Percentiles rank a stretch among this genome's conserved stretches.
Conservation (phyloP, 2,329 filamentous ascomycete species). For the Botrytis paeoniae region DNA sequence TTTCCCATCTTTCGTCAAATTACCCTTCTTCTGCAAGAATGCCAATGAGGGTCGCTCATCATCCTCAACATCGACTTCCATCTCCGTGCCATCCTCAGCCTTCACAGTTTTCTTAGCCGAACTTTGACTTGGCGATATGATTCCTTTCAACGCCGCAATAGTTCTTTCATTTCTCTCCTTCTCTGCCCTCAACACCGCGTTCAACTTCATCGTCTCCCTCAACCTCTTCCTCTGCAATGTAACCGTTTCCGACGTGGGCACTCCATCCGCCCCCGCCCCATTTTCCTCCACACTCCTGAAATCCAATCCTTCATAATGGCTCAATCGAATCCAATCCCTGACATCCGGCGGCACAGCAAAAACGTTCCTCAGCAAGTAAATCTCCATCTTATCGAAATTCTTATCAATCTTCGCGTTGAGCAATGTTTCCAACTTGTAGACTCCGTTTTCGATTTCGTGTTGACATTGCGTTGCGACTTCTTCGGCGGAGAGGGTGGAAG, state of each 20-base stretch:
- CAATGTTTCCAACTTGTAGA: conserved; percentile 79
- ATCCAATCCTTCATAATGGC: conserved; percentile 67
- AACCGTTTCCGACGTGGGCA: conserved; percentile 55
- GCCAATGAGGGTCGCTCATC: conserved; percentile 40
- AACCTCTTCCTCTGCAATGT: conserved; percentile 69
- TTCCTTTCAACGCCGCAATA: conserved; percentile 59
- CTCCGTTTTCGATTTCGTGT: conserved; percentile 82
- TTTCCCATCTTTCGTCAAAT: conserved; percentile 50
- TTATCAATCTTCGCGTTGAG: conserved; percentile 78
- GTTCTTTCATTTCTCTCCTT: conserved; percentile 68
- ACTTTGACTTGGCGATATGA: conserved; percentile 44
- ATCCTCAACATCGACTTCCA: not conserved
- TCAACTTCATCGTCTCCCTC: conserved; percentile 74
- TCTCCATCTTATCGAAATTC: conserved; percentile 82
- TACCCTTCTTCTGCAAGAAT: conserved; percentile 56
- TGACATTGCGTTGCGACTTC: conserved; percentile 50
- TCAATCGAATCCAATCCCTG: conserved; percentile 73
- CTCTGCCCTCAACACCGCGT: conserved; percentile 67
- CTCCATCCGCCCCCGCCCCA: conserved; percentile 47
- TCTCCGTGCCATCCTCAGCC: conserved; percentile 8
- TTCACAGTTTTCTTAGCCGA: conserved; percentile 26
- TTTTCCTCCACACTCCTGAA: conserved; percentile 35
- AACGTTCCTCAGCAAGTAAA: conserved; percentile 87
- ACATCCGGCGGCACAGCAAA: conserved; percentile 69
- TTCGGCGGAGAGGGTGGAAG: conserved; percentile 37